A percentile compares a stretch with the other conserved stretches of the same genome.
These are phyloP conservation scores for Ceratobasidium sp. DNA, from an alignment of 1,284 basidiomycete genomes.

Conservation along the genomic window DNA sequence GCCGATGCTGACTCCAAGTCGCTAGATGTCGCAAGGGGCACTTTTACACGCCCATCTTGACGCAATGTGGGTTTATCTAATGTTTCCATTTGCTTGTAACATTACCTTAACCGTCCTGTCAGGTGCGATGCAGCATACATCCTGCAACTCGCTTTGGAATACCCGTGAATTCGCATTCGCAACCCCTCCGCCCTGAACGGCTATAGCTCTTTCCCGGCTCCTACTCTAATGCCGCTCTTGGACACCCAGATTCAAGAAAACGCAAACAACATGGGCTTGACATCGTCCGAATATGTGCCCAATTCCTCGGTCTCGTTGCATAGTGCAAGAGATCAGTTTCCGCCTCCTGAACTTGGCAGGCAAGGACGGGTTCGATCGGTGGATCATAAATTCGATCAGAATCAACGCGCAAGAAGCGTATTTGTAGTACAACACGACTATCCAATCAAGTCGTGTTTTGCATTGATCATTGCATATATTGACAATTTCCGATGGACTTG, in stretches of 20 bases:
- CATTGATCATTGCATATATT: background rate
- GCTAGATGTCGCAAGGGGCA: slow-evolving; percentile 75
- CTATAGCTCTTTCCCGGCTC: slow-evolving; percentile 49
- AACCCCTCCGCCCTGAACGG: slow-evolving; percentile 52
- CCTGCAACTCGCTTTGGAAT: slow-evolving; percentile 60
- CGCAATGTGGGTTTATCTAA: slow-evolving; percentile 53
- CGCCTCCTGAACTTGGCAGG: slow-evolving; percentile 50
- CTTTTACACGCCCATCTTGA: slow-evolving; percentile 75
- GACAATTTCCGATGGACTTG: background rate
- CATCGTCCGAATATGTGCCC: slow-evolving; percentile 55
- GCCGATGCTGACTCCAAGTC: background rate
- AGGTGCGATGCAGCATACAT: slow-evolving; percentile 61
- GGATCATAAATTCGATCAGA: slow-evolving; percentile 63
- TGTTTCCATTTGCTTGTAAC: background rate
- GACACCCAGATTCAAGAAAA: background rate
- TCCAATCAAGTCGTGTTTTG: slow-evolving; percentile 55
- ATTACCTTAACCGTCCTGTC: background rate
- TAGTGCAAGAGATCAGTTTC: slow-evolving; percentile 62
- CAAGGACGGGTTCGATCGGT: slow-evolving; percentile 67
- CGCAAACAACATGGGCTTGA: slow-evolving; percentile 48
- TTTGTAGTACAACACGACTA: slow-evolving; percentile 68
- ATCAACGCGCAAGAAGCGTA: slow-evolving; percentile 74
- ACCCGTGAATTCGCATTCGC: slow-evolving; percentile 66
- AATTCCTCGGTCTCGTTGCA: slow-evolving; percentile 62
- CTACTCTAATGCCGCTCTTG: slow-evolving; percentile 42